A percentile compares a stretch with the other conserved stretches of the same genome.
Evolutionary conservation across 306 rosid genomes (phyloP).

Genomic region (Comarum palustre): DNA sequence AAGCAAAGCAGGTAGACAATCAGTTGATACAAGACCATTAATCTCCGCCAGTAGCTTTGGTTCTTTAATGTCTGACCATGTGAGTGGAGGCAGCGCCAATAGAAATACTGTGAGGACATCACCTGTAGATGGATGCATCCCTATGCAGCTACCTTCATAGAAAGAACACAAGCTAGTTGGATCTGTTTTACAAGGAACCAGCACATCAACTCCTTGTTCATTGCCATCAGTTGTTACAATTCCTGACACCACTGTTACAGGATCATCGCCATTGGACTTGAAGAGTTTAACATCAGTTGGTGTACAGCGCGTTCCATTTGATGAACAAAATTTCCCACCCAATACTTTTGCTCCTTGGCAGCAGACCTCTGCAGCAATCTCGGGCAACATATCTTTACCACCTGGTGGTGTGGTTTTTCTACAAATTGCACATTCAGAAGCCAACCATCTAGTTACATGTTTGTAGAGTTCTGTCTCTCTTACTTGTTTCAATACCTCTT

Average conservation of each 20-base stretch:
- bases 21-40: conserved; percentile 41
- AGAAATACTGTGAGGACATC: conserved; percentile 79
- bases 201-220: conserved; percentile 65
- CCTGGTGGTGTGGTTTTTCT: conserved; percentile 22
- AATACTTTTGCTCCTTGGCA: conserved; percentile 67
- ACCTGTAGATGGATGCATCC: conserved; percentile 69
- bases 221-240: conserved; percentile 47
- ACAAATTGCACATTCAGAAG: conserved; percentile 39
- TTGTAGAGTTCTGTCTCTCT: conserved; percentile 61
- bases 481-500: conserved; percentile 62
- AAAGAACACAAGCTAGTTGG: conserved; percentile 42
- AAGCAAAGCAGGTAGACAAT: conserved; percentile 58
- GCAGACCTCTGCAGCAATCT: conserved; percentile 53
- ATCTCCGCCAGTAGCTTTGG: conserved; percentile 54
- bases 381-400: conserved; percentile 38
- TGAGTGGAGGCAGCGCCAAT: conserved; percentile 60
- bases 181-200: conserved; percentile 57
- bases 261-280: conserved; percentile 43
- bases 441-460: conserved; percentile 55
- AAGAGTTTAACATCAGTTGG: conserved; percentile 47
- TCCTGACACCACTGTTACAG: conserved; percentile 61
- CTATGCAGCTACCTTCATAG: conserved; percentile 61
- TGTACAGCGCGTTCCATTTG: conserved; percentile 35
- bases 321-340: conserved; percentile 34
- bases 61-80: conserved; percentile 69